Conservation (phyloP, 2,329 filamentous ascomycete genomes). For the Calonectria hongkongensis region DNA sequence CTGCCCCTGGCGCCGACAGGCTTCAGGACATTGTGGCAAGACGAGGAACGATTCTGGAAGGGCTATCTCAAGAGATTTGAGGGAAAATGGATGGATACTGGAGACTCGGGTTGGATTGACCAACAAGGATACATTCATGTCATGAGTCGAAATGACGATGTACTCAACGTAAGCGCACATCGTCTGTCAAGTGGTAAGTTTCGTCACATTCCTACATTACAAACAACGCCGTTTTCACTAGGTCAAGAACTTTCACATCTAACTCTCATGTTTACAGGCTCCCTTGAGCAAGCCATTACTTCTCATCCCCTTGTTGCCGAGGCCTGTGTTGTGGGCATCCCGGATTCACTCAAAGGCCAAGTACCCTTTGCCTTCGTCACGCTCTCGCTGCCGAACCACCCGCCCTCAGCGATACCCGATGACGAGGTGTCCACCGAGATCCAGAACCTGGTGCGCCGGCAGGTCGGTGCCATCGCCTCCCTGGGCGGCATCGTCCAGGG, state of each 20-base stretch:
- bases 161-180: constrained; percentile 97
- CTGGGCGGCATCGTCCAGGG: constrained; percentile 91
- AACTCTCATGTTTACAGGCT: constrained; percentile 68
- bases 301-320: constrained; percentile 87
- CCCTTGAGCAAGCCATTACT: constrained; percentile 93
- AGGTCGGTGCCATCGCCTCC: constrained; percentile 91
- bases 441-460: constrained; percentile 82
- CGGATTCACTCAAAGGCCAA: constrained; percentile 91
- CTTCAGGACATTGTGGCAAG: constrained; percentile 89
- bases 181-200: constrained; percentile 87
- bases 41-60: constrained; percentile 89
- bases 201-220: constrained; percentile 2
- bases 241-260: not conserved
- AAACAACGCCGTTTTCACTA: not conserved
- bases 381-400: constrained; percentile 68
- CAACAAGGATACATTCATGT: constrained; percentile 80
- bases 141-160: constrained; percentile 84
- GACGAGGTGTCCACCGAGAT: constrained; percentile 74
- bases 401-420: constrained; percentile 69
- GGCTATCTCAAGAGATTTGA: constrained; percentile 89
- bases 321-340: constrained; percentile 89
- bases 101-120: constrained; percentile 92
- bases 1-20: constrained; percentile 90
- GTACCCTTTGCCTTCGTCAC: constrained; percentile 93
- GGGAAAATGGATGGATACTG: constrained; percentile 91